A percentile compares a stretch with the other conserved stretches of the same genome.
phyloP scores from a whole-genome alignment of 352 stramenopile species.

The Globisporangium cylindrosporum region DNA sequence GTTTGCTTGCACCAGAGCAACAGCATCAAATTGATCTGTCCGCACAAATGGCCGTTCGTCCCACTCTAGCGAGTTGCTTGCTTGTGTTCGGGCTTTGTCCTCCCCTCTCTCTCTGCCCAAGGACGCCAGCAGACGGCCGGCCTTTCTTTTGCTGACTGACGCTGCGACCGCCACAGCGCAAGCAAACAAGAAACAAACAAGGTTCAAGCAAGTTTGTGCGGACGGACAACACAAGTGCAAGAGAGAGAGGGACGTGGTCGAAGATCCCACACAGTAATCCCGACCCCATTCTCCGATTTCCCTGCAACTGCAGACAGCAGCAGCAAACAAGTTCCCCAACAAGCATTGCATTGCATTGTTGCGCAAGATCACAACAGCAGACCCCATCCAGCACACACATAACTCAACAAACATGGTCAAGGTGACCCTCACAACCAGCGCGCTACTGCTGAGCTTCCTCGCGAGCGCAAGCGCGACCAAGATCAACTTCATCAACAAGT shows the following conservation, averaged over 20 bases:
- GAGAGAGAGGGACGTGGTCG: not conserved
- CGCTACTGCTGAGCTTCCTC: conserved; percentile 4
- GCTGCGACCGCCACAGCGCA: not conserved
- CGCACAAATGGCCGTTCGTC: not conserved
- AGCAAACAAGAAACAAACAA: not conserved
- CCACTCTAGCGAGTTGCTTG: not conserved
- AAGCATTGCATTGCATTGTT: conserved; percentile 11
- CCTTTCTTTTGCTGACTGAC: conserved; percentile 1
- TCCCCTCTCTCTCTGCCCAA: conserved; percentile 8
- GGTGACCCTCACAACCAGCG: not conserved
- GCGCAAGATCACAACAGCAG: not conserved
- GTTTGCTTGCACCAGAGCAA: not conserved
- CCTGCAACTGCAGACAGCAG: not conserved
- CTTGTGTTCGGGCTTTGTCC: not conserved
- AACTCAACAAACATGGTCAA: conserved; percentile 9
- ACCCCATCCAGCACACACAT: not conserved
- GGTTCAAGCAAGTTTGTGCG: not conserved
- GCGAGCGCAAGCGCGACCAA: conserved; percentile 16
- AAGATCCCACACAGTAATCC: not conserved
- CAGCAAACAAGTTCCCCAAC: not conserved
- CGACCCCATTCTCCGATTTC: conserved; percentile 6
- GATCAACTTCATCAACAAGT: conserved; percentile 51
- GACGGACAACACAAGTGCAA: not conserved
- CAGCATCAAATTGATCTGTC: not conserved
- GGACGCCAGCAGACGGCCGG: not conserved